Base-by-base conservation (phyloP, 2,329 filamentous ascomycete species). In the Lecanosticta acicola region DNA sequence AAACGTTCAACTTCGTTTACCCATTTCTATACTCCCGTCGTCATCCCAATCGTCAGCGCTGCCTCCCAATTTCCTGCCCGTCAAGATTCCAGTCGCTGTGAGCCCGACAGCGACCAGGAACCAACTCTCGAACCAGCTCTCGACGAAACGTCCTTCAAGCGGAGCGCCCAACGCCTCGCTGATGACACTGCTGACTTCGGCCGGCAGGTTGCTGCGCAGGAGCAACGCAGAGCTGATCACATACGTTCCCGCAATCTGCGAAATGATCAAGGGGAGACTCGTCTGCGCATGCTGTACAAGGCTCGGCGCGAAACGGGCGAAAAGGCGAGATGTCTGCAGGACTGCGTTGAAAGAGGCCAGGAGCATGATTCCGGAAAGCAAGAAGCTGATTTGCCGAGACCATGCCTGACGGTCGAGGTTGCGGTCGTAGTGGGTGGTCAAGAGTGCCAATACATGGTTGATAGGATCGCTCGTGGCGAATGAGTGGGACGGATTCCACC, bases 71-170 rank as follows among this genome's bases (percentile, higher is more conserved):
- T 79, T 82, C 50, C 80, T 75, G 0, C 85, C 84, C 3, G 89
- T 63, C 75, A 84, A 86, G 17, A 94, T 81, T 0, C 85, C 87
- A n/a, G 78, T 60, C 1, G 76, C 81, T 1, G 87, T 93, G 10
- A 76, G 60, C 0, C 73, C 69, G 51, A 82, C 84, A 3, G 84
- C 83, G 2, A 81, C 63, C 45, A 94, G 66, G 64, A 94, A 94
- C 83, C 87, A 91, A 5, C 80, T 82, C 65, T 94, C 88, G 57
- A 94, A 94, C 88, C 88, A 94, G 21, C 79, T 75, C 59, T 94
- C 82, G 3, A 87, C 84, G 58, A 87, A 87, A 0, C 73, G 72
- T 4, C 80, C 79, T 58, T 87, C 83, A 7, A 94, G 72, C 13
- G 87, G 85, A 16, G 85, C 85, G 35, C 86, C 82, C 21, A 94